phyloP scores from a whole-genome alignment of 768 basidiomycete species.

The Tylopilus vinaceipallidus region DNA sequence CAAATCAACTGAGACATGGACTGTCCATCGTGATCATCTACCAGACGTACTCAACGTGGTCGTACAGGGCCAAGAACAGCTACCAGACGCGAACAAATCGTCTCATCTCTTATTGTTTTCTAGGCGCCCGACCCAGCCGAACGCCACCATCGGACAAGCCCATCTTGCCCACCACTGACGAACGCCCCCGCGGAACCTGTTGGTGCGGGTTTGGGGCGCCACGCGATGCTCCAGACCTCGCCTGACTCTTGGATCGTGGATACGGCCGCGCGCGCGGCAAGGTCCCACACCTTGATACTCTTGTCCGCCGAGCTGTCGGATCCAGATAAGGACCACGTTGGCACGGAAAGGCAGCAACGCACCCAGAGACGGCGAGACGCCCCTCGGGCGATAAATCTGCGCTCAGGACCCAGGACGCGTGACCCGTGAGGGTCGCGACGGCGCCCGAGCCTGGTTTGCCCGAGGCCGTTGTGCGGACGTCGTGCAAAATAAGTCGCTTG shows the following conservation, averaged over 20 bases:
- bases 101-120: not conserved
- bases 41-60: not conserved
- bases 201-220: slow-evolving; percentile 64
- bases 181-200: slow-evolving; percentile 58
- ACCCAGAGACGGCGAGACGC: slow-evolving; percentile 80
- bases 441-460: slow-evolving; percentile 65
- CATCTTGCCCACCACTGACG: slow-evolving; percentile 75
- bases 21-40: not conserved
- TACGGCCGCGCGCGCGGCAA: slow-evolving; percentile 68
- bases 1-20: not conserved
- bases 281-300: slow-evolving; percentile 85
- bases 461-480: slow-evolving; percentile 70
- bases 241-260: slow-evolving; percentile 76
- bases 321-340: not conserved
- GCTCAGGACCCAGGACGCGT: slow-evolving; percentile 89
- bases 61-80: not conserved
- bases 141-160: slow-evolving; percentile 74
- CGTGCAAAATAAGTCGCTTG: slow-evolving; percentile 86
- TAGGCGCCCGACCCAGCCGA: slow-evolving; percentile 52
- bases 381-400: slow-evolving; percentile 81
- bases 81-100: not conserved
- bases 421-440: slow-evolving; percentile 83
- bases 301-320: slow-evolving; percentile 73
- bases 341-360: slow-evolving; percentile 22
- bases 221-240: slow-evolving; percentile 83